These are phyloP conservation scores for Saxophila tyrrhenica DNA, from an alignment of 495 filamentous ascomycete genomes.

Conservation along the genomic window DNA sequence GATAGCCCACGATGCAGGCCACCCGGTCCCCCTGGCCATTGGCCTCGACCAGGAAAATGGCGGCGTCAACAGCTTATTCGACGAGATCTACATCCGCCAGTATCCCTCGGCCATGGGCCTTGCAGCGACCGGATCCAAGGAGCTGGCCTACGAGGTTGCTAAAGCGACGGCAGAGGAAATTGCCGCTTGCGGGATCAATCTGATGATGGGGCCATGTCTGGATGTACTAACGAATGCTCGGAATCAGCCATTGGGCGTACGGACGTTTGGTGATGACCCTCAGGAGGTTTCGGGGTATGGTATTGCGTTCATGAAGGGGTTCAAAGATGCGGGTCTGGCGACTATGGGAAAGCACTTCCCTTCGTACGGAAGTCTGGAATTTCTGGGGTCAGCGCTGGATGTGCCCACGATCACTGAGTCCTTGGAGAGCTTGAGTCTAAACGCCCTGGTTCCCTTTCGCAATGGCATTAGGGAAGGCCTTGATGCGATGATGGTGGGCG, in stretches of 20 bases:
- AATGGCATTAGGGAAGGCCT: constrained; percentile 73
- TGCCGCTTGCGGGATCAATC: constrained; percentile 76
- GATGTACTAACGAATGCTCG: constrained; percentile 82
- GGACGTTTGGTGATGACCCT: constrained; percentile 74
- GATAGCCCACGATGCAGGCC: constrained; percentile 74
- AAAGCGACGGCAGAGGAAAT: constrained; percentile 81
- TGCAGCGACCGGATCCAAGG: constrained; percentile 67
- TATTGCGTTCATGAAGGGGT: constrained; percentile 77
- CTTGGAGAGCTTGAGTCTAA: constrained; percentile 72
- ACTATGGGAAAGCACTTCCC: constrained; percentile 91
- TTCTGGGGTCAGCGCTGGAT: constrained; percentile 72
- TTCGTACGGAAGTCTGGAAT: constrained; percentile 86
- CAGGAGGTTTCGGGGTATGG: constrained; percentile 83
- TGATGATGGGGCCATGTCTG: constrained; percentile 80
- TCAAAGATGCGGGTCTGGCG: constrained; percentile 69
- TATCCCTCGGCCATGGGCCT: constrained; percentile 88
- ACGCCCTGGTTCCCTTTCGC: constrained; percentile 73
- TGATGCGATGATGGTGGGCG: constrained; percentile 88
- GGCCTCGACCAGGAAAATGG: constrained; percentile 90
- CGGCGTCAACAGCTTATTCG: constrained; percentile 84
- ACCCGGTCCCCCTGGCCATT: constrained; percentile 73
- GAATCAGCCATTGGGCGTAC: constrained; percentile 75
- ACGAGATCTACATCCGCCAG: constrained; percentile 82
- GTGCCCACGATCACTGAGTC: constrained; percentile 89
- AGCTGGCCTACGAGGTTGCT: constrained; percentile 69